phyloP scores from a whole-genome alignment of 148 eudicot genomes.

The Persicaria tinctoria region DNA sequence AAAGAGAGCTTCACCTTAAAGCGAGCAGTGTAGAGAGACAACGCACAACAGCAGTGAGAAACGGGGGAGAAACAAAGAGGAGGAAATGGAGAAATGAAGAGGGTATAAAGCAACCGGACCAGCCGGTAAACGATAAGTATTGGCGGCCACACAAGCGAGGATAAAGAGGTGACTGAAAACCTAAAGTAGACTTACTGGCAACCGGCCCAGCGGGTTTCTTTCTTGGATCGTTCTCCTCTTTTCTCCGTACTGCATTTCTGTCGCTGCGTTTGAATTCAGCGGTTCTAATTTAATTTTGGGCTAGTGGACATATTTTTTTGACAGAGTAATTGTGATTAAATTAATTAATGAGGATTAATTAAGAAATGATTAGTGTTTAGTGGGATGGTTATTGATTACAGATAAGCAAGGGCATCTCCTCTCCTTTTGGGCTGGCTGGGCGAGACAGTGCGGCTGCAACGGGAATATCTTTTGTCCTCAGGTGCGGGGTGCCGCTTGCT shows the following conservation, averaged over 20 bases:
- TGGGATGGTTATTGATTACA: background rate
- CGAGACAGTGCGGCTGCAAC: background rate
- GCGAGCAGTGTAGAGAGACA: background rate
- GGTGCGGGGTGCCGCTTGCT: background rate
- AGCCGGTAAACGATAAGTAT: conserved; percentile 11
- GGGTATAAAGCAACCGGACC: conserved; percentile 9
- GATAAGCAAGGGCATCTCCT: conserved; percentile 3
- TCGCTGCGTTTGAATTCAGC: conserved; percentile 5
- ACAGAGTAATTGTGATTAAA: background rate
- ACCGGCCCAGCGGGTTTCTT: conserved; percentile 7
- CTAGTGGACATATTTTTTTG: background rate
- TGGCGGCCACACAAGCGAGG: conserved; percentile 9
- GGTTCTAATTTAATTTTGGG: background rate
- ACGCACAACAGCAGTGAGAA: background rate
- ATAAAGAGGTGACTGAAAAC: background rate
- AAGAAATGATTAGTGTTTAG: background rate
- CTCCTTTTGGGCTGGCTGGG: background rate
- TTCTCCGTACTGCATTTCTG: conserved; percentile 6
- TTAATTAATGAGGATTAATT: background rate
- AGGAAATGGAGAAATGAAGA: conserved; percentile 6
- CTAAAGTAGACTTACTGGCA: background rate
- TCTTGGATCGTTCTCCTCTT: background rate
- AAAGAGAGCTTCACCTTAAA: conserved; percentile 4
- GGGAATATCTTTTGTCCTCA: background rate
- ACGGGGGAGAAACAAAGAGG: background rate